Conservation (phyloP, 2,329 filamentous ascomycete species). For the Reticulascus tulasneorum region DNA sequence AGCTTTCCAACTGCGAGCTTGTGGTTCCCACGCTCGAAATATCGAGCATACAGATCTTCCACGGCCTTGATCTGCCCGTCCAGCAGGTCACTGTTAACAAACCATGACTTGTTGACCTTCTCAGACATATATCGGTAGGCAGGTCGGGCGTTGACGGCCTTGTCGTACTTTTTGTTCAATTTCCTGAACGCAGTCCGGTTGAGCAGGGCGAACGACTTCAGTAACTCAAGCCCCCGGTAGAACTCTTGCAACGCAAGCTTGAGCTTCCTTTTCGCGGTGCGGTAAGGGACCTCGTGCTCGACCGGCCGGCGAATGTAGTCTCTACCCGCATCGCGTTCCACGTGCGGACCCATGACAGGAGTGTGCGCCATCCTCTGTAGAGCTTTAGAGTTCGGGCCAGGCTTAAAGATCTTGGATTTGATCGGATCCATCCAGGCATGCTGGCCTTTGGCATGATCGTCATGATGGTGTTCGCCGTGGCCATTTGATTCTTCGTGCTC, state of each 20-base stretch:
- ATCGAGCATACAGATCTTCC: conserved; percentile 89
- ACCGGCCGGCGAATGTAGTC: conserved; percentile 50
- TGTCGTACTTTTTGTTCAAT: conserved; percentile 99
- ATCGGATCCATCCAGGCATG: conserved; percentile 49
- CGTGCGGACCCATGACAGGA: conserved; percentile 32
- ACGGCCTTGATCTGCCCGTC: conserved; percentile 76
- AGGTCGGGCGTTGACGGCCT: conserved; percentile 74
- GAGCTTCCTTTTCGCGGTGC: conserved; percentile 83
- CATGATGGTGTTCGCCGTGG: conserved; percentile 21
- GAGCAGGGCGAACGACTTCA: conserved; percentile 86
- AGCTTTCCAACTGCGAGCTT: conserved; percentile 89
- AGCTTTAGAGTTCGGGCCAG: conserved; percentile 58
- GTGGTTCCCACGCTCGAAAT: conserved; percentile 90
- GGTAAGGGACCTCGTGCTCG: conserved; percentile 69
- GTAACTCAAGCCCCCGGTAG: conserved; percentile 83
- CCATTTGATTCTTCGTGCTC: conserved; percentile 21
- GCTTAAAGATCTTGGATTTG: conserved; percentile 49
- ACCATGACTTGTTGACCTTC: conserved; percentile 85
- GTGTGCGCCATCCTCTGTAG: conserved; percentile 51
- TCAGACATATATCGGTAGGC: conserved; percentile 81
- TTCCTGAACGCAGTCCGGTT: conserved; percentile 95
- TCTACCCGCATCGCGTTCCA: conserved; percentile 29
- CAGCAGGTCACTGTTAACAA: conserved; percentile 82
- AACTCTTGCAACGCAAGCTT: conserved; percentile 90
- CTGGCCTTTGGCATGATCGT: conserved; percentile 17